Base-by-base conservation (phyloP, 2,329 filamentous ascomycete species). In the Pseudogymnoascus destructans region DNA sequence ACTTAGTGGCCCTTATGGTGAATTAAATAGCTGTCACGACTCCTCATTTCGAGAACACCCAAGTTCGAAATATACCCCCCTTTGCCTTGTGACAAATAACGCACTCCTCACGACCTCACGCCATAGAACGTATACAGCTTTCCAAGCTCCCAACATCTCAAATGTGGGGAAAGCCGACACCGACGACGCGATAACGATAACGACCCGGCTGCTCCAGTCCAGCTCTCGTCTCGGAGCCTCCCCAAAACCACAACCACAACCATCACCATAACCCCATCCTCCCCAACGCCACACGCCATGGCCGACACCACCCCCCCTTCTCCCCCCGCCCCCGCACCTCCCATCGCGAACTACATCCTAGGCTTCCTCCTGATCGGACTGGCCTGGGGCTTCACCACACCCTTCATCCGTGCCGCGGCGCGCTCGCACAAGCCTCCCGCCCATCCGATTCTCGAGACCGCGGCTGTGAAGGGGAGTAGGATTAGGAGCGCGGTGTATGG, bases 331-430 rank as follows among this genome's bases (percentile, higher is more conserved):
- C 59, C 64, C 15, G 49, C 61, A 2, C 79, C 79, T 21, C 75
- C 78, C 13, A 72, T 83, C 63, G 77, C 95, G 74, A 91, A 90
- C 74, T 95, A 93, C 77, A 78, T 93, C 62, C 77, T 92, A 60
- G 89, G 88, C 65, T 96, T 96, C 76, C 78, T 96, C 58, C 82
- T 95, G 60, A 91, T 97, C 64, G 90, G 91, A 57, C 75, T 93
- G 21, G 91, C 89, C 64, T 97, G 92, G 92, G 92, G 91, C 57
- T 82, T 95, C 65, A 95, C 89, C 0, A 95, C 89, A 17, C 85
- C 86, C 58, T 96, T 97, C 75, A 95, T 97, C 77, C 85, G 91
- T 21, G 81, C 82, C 62, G 92, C 92, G 8, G 91, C 92, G 1
- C 79, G 86, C 55, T 79, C 84, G 61, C 90, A 93, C 73, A 80